Evolutionary conservation across 345 rosid genomes (phyloP), one percentile per base, ranked within the genome.

Genomic region (Eucalyptus decipiens): DNA sequence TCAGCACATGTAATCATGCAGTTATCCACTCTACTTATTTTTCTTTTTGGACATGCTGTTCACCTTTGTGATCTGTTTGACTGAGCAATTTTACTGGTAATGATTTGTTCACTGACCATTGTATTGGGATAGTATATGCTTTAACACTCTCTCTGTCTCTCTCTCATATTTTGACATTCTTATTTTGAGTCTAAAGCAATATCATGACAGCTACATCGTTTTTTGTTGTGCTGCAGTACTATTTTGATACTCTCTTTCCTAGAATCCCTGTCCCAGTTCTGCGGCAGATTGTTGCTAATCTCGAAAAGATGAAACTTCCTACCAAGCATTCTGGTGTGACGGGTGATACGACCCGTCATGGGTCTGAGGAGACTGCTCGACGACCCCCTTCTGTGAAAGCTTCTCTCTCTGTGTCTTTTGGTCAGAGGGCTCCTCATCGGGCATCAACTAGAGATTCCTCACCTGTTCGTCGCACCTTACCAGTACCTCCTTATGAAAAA

Each of bases 331-430:
- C 96, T 86, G 99, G 99, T 60, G 92, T 97, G n/a, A 97, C 97
- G 0, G 99, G 99, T 87, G 99, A 98, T 76, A 51, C 91, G 24
- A 92, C 72, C 47, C 95, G 95, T 32, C 99, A 94, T 91, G 97
- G 98, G 87, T 96, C 99, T 72, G 99, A 98, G 85, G 99, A 98
- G 88, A 96, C 97, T 43, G 99, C 99, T 18, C 97, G 99, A 51
- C 95, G 99, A 17, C 99, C 99, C 13, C 99, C 99, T 24, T 98
- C 99, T 32, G 99, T 98, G 88, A 98, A 98, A 95, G 99, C 99
- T 89, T 96, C 99, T 54, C 99, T 98, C 86, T 98, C 99, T 34
- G 99, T 98, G 83, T 98, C 99, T 58, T 98, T 98, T 91, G 99
- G 99, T 86, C 99, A 98, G 95, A 99, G 99, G 65, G 99, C 99